Evolutionary conservation across 2,329 filamentous ascomycete species (phyloP).

Genomic region (Grosmannia huntii): DNA sequence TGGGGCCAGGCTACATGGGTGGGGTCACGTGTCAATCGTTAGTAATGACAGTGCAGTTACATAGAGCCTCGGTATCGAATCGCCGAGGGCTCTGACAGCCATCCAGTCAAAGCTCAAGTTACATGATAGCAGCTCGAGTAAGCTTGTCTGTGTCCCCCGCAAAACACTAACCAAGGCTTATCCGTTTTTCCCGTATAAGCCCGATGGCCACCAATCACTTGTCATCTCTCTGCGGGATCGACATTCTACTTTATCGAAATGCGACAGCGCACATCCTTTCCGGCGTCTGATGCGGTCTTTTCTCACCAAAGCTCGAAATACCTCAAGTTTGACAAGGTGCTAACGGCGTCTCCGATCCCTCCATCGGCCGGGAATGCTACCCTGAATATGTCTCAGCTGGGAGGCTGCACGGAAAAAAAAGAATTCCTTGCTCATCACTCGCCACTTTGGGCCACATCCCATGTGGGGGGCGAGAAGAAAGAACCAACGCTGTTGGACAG

Average conservation of each 20-base stretch:
- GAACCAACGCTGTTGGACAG: neutral
- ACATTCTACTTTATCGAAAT: neutral
- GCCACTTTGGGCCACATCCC: neutral
- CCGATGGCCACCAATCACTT: neutral
- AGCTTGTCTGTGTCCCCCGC: neutral
- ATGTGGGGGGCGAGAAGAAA: neutral
- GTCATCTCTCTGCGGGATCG: neutral
- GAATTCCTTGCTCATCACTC: neutral
- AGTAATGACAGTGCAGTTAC: too few species aligned
- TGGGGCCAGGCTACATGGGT: neutral
- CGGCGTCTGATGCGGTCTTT: neutral
- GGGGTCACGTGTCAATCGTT: neutral
- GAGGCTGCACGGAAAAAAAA: neutral
- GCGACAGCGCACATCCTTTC: neutral
- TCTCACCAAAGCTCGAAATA: neutral
- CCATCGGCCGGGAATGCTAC: neutral
- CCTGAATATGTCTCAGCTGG: neutral
- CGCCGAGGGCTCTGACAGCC: too few species aligned
- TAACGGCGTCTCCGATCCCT: neutral
- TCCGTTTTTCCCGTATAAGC: too few species aligned
- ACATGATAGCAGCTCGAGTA: conserved; percentile 1
- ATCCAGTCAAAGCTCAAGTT: too few species aligned
- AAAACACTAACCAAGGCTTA: neutral
- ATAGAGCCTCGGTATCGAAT: too few species aligned
- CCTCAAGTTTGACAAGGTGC: neutral